Evolutionary conservation across 2,329 filamentous ascomycete species (phyloP).

Genomic region (Alternaria metachromatica): DNA sequence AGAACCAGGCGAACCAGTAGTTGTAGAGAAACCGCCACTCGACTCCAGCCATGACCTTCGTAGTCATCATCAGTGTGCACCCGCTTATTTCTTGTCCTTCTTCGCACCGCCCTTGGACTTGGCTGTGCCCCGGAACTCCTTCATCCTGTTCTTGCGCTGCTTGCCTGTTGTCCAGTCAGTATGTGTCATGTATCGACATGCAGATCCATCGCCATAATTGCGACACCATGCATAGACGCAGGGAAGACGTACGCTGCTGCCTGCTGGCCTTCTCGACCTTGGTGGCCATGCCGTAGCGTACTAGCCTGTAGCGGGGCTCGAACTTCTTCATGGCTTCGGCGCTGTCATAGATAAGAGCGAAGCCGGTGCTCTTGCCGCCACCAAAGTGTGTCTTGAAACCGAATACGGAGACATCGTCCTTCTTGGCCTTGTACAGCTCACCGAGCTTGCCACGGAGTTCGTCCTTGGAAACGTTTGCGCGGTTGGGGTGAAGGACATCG

Average conservation of each 20-base stretch:
- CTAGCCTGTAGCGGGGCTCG: constrained; percentile 96
- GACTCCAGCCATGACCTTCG: constrained; percentile 39
- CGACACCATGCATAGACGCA: constrained; percentile 8
- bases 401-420: constrained; percentile 97
- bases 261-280: constrained; percentile 98
- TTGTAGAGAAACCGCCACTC: constrained; percentile 43
- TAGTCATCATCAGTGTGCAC: constrained; percentile 37
- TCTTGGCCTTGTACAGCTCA: constrained; percentile 96
- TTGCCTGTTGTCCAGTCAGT: constrained; percentile 74
- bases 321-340: constrained; percentile 99
- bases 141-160: constrained; percentile 99
- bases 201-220: constrained; percentile 11
- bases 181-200: constrained; percentile 21
- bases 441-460: constrained; percentile 95
- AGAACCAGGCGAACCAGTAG: constrained; percentile 40
- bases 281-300: constrained; percentile 87
- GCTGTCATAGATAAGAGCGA: constrained; percentile 98
- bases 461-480: constrained; percentile 98
- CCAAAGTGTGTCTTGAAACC: constrained; percentile 98
- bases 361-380: constrained; percentile 99
- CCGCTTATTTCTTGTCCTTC: constrained; percentile 76
- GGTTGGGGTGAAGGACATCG: constrained; percentile 99
- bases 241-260: constrained; percentile 89
- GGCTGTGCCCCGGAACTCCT: constrained; percentile 96
- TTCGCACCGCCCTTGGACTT: constrained; percentile 96